Evolutionary conservation across 2,329 filamentous ascomycete species (phyloP).

Genomic region (Penicillium sp.): DNA sequence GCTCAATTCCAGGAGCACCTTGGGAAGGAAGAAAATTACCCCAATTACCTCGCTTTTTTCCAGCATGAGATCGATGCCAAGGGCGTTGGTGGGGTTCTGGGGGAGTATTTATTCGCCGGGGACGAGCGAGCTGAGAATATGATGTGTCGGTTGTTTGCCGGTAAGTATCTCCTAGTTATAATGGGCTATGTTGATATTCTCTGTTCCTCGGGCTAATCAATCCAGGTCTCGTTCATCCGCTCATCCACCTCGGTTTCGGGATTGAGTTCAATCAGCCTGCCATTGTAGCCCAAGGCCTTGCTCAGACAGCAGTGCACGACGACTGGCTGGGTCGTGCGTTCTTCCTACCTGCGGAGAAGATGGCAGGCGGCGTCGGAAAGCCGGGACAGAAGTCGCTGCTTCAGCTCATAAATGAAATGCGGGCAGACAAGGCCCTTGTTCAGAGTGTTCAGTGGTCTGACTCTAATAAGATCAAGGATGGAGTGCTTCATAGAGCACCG

Average conservation of each 20-base stretch:
- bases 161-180: conserved; percentile 37
- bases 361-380: conserved; percentile 32
- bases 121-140: conserved; percentile 66
- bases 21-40: conserved; percentile 64
- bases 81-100: conserved; percentile 61
- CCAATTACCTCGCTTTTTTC: conserved; percentile 75
- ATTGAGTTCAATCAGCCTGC: conserved; percentile 79
- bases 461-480: conserved; percentile 65
- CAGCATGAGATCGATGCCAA: conserved; percentile 65
- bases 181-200: conserved; percentile 1
- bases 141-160: conserved; percentile 65
- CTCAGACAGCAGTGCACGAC: conserved; percentile 70
- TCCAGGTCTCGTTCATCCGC: conserved; percentile 68
- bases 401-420: conserved; percentile 61
- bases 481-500: conserved; percentile 61
- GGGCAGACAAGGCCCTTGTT: conserved; percentile 55
- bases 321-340: conserved; percentile 52
- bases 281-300: conserved; percentile 75
- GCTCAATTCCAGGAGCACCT: conserved; percentile 58
- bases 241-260: conserved; percentile 83
- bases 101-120: conserved; percentile 66
- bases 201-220: neutral
- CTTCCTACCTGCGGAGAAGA: conserved; percentile 45
- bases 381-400: conserved; percentile 46
- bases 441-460: conserved; percentile 53